Evolutionary conservation across 176 grass and related monocot species (phyloP).

Genomic region (Rhynchospora tenuis): DNA sequence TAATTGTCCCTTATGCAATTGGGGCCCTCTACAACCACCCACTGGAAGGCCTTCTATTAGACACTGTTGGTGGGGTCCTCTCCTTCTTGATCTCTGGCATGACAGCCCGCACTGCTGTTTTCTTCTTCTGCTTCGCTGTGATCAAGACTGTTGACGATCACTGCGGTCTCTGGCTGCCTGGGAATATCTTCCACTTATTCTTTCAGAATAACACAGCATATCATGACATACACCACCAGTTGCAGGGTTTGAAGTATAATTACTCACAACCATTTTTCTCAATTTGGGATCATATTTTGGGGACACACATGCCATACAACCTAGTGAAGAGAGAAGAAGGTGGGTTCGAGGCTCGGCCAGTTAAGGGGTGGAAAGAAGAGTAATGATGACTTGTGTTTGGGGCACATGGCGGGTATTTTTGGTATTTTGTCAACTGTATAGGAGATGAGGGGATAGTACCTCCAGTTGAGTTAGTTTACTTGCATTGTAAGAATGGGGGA

Average conservation of each 20-base stretch:
- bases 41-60: slow-evolving; percentile 76
- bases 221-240: slow-evolving; percentile 86
- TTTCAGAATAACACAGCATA: slow-evolving; percentile 91
- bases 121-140: slow-evolving; percentile 79
- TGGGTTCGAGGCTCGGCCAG: slow-evolving; percentile 59
- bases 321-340: slow-evolving; percentile 58
- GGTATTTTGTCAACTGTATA: slow-evolving; percentile 15
- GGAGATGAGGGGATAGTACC: not conserved
- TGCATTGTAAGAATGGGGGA: not conserved
- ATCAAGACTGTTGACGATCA: slow-evolving; percentile 73
- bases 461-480: not conserved
- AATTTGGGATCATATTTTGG: slow-evolving; percentile 66
- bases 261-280: slow-evolving; percentile 90
- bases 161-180: slow-evolving; percentile 73
- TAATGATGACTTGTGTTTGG: slow-evolving; percentile 5
- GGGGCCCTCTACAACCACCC: slow-evolving; percentile 95
- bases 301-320: slow-evolving; percentile 67
- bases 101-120: slow-evolving; percentile 63
- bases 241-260: slow-evolving; percentile 76
- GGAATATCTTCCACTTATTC: slow-evolving; percentile 62
- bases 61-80: slow-evolving; percentile 77
- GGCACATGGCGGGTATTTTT: not conserved
- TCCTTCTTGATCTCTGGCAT: slow-evolving; percentile 77
- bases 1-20: slow-evolving; percentile 77
- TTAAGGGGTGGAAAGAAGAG: slow-evolving; percentile 18